Base-by-base conservation (phyloP, 2,329 filamentous ascomycete species). In the Penicillium sp. region DNA sequence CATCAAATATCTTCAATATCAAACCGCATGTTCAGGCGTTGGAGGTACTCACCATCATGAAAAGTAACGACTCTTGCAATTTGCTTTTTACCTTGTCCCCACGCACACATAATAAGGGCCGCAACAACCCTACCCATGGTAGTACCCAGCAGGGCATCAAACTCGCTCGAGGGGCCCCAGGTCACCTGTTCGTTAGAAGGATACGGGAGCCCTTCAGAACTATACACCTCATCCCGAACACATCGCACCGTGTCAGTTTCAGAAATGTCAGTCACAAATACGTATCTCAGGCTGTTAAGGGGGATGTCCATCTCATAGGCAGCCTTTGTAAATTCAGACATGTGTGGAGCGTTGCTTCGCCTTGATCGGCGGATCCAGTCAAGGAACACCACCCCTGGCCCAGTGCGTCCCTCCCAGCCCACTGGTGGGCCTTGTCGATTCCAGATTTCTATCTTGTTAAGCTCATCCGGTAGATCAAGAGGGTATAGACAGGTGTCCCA, bases 21-120 rank as follows among this genome's bases (percentile, higher is more conserved):
- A 47, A 57, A 53, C 2, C 45, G 50, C 13, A 57, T n/a, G 2
- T 57, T 46, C 3, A 55, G 3, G 2, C 5, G 11, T n/a, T 16
- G 8, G 6, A 53, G 10, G 10, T 18, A 2, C 31, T 29, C n/a
- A 34, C n/a, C 31, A 11, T 35, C 24, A 5, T 22, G 20, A 9
- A 53, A 57, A 18, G 46, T 38, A n/a, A 46, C 14, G 2, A 59
- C 46, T 10, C n/a, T 51, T n/a, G n/a, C n/a, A 14, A 58, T 43
- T 20, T 35, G 34, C 7, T 37, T 47, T n/a, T 4, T 37, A 2
- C 53, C 53, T 39, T 46, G 49, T 3, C 37, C 37, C 26, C 29
- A 56, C 2, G 45, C 45, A 38, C 43, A 49, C 18, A 53, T 4
- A 37, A 56, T 14, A 16, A 59, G 31, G 29, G 34, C n/a, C 0